phyloP scores from a whole-genome alignment of 495 filamentous ascomycete genomes.

The Tuber magnatum region DNA sequence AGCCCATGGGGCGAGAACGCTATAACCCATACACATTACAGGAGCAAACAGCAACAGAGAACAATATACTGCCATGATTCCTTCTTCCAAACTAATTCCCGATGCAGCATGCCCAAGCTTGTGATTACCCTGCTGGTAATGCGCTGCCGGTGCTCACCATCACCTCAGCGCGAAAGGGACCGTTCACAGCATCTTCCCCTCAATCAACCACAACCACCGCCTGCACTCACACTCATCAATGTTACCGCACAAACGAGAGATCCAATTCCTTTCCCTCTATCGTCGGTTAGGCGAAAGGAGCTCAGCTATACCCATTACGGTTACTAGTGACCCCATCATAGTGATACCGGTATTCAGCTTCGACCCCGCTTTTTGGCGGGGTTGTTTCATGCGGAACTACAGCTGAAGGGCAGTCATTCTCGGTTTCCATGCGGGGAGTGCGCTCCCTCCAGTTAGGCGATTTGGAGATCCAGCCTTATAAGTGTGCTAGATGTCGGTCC shows the following conservation, averaged over 20 bases:
- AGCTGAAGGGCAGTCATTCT: background rate
- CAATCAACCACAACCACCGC: background rate
- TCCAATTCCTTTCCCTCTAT: background rate
- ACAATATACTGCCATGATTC: background rate
- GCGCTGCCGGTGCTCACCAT: background rate
- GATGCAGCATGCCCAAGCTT: background rate
- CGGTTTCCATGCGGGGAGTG: background rate
- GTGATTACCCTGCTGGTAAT: background rate
- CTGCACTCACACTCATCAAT: background rate
- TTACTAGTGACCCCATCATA: background rate
- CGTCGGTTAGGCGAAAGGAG: background rate
- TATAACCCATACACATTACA: background rate
- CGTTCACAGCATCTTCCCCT: background rate
- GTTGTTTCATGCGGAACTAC: background rate
- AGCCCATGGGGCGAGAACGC: background rate
- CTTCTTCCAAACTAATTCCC: background rate
- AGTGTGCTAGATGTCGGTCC: background rate
- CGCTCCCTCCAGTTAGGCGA: background rate
- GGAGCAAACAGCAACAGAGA: background rate
- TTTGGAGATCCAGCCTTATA: background rate
- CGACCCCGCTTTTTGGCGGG: slow-evolving; percentile 1
- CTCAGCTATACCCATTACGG: background rate
- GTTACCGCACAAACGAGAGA: background rate
- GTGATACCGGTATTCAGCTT: background rate
- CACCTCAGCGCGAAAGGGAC: background rate